phyloP scores from a whole-genome alignment of 2,329 filamentous ascomycete genomes.

The Colletotrichum sp. region DNA sequence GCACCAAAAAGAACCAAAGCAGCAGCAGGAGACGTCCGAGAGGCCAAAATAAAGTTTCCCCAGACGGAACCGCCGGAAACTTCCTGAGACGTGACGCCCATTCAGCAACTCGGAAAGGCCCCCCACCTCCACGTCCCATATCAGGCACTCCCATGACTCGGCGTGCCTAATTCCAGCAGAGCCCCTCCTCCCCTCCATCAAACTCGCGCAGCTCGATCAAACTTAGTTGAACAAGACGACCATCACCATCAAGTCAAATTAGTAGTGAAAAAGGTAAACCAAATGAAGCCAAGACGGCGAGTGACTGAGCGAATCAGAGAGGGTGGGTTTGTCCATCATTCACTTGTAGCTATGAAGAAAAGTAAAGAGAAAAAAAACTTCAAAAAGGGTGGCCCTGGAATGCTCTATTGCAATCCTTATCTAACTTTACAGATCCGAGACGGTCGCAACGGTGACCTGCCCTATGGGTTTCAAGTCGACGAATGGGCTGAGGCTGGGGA shows the following conservation, averaged over 20 bases:
- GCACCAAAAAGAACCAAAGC: rapidly evolving
- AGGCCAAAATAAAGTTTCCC: background rate
- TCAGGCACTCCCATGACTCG: background rate
- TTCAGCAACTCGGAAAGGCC: background rate
- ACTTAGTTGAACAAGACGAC: background rate
- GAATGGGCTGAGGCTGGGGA: background rate
- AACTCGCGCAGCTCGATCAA: background rate
- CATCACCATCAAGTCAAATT: background rate
- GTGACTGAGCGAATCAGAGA: background rate
- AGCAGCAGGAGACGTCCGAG: background rate
- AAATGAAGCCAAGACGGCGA: background rate
- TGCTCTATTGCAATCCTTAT: background rate
- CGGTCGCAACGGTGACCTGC: background rate
- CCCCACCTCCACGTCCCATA: background rate
- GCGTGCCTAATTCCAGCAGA: background rate
- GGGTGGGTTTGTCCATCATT: background rate
- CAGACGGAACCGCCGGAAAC: background rate
- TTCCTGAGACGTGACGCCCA: background rate
- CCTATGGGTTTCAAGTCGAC: background rate
- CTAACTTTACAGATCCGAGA: background rate
- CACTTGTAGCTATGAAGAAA: rapidly evolving
- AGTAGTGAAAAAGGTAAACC: background rate
- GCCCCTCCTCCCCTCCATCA: background rate
- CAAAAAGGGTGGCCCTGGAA: background rate
- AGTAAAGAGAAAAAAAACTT: background rate